Evolutionary conservation across 352 stramenopile genomes (phyloP), one percentile per base, ranked within the genome.

Genomic region (Blastocystis sp.): DNA sequence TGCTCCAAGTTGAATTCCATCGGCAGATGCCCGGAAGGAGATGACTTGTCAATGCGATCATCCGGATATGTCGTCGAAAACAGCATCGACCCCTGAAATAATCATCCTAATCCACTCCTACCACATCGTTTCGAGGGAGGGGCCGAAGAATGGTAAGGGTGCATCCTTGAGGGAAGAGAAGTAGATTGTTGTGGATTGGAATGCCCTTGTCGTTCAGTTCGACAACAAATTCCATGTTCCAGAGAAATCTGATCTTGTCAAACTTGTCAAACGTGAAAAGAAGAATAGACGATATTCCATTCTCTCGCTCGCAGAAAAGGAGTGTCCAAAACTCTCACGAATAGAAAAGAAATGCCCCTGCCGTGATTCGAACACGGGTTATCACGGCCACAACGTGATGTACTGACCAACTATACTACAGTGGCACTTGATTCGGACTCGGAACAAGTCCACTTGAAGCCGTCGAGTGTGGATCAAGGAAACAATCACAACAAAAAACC

Each of bases 391-490:
- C 69, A 81, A 81, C 69, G 69, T 81, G 69, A 81, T 81, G 69
- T 81, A 81, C 69, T 81, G 48, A 81, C 69, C 69, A 81, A 81
- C 69, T 81, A 81, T 81, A 81, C 69, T 81, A 81, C 69, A 59
- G 49, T 64, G 69, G 69, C 69, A 81, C 46, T 27, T 81, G n/a
- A 11, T 64, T 44, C 46, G 21, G 11, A 0, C 34, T 64, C 46
- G n/a, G n/a, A n/a, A n/a, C n/a, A n/a, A n/a, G n/a, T n/a, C n/a
- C n/a, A n/a, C n/a, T n/a, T n/a, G n/a, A n/a, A n/a, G n/a, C n/a
- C n/a, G n/a, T n/a, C n/a, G n/a, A n/a, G n/a, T n/a, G n/a, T n/a
- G n/a, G n/a, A n/a, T n/a, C n/a, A n/a, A n/a, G n/a, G 16, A 14
- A 42, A 42, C 24, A 42, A 67, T 24, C 64, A 76, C 24, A 54